phyloP scores from a whole-genome alignment of 1,284 basidiomycete species.

The Thelephora terrestris region DNA sequence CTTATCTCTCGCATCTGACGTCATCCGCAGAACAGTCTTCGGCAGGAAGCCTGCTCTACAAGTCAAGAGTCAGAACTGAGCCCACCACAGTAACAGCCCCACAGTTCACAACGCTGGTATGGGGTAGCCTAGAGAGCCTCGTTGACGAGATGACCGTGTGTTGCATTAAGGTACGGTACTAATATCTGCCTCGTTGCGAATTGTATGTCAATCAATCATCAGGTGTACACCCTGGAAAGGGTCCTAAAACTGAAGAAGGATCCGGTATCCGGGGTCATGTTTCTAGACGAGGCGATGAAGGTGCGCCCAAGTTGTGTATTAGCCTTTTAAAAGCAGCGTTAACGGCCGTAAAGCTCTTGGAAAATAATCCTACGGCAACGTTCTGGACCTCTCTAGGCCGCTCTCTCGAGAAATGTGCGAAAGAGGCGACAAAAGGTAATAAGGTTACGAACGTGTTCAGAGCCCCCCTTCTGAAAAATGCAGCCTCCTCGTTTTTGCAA shows the following conservation, averaged over 20 bases:
- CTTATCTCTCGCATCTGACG: conserved; percentile 4
- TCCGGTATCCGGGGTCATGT: conserved; percentile 62
- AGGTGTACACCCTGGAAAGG: conserved; percentile 93
- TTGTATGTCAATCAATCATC: neutral
- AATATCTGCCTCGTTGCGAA: neutral
- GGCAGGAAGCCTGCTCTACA: conserved; percentile 43
- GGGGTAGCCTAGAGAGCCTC: conserved; percentile 74
- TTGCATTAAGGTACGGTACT: conserved; percentile 67
- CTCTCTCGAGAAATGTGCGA: conserved; percentile 71
- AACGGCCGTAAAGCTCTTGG: conserved; percentile 42
- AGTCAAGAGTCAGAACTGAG: conserved; percentile 74
- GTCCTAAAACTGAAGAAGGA: conserved; percentile 87
- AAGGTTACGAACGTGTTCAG: conserved; percentile 5
- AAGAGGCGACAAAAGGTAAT: conserved; percentile 65
- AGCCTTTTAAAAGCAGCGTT: neutral
- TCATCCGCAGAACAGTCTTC: conserved; percentile 33
- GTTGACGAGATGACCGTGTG: conserved; percentile 86
- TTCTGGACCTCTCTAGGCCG: conserved; percentile 85
- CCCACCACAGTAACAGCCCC: conserved; percentile 76
- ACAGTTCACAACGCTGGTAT: conserved; percentile 75
- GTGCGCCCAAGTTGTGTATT: conserved; percentile 25
- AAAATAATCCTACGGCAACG: conserved; percentile 80
- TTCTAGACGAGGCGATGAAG: conserved; percentile 89
- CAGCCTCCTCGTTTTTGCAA: conserved; percentile 77
- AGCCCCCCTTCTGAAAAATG: neutral